A percentile compares a stretch with the other conserved stretches of the same genome.
These are phyloP conservation scores for Dictyostelium citrinum DNA, from an alignment of 78 protist species.

Conservation along the genomic window DNA sequence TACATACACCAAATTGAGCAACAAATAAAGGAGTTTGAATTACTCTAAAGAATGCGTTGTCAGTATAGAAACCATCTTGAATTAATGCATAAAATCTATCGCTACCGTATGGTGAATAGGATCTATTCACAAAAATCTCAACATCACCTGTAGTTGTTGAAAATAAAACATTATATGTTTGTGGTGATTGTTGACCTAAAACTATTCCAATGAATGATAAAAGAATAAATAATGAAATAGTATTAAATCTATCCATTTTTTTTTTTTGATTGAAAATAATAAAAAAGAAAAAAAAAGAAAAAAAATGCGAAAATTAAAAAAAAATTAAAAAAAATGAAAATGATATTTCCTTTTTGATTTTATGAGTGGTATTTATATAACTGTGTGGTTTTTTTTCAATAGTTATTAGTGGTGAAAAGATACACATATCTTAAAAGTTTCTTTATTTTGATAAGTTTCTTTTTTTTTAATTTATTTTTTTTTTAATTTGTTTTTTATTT, in stretches of 20 bases:
- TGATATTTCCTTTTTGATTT: too few relatives aligned
- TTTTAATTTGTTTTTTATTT: background rate
- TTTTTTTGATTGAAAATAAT: background rate
- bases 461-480: background rate
- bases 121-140: background rate
- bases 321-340: too few relatives aligned
- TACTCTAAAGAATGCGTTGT: constrained; percentile 83
- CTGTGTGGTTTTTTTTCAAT: too few relatives aligned
- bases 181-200: background rate
- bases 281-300: too few relatives aligned
- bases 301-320: too few relatives aligned
- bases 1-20: constrained; percentile 83
- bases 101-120: background rate
- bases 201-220: background rate
- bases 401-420: too few relatives aligned
- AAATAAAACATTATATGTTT: background rate
- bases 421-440: too few relatives aligned
- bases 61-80: constrained; percentile 30
- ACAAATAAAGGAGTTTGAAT: constrained; percentile 76
- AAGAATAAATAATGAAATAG: background rate
- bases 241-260: background rate
- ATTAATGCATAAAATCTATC: constrained; percentile 10
- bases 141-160: constrained; percentile 18
- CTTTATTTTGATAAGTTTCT: too few relatives aligned
- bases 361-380: too few relatives aligned